Base-by-base conservation (phyloP, 2,329 filamentous ascomycete species). In the Colletotrichum tabaci region DNA sequence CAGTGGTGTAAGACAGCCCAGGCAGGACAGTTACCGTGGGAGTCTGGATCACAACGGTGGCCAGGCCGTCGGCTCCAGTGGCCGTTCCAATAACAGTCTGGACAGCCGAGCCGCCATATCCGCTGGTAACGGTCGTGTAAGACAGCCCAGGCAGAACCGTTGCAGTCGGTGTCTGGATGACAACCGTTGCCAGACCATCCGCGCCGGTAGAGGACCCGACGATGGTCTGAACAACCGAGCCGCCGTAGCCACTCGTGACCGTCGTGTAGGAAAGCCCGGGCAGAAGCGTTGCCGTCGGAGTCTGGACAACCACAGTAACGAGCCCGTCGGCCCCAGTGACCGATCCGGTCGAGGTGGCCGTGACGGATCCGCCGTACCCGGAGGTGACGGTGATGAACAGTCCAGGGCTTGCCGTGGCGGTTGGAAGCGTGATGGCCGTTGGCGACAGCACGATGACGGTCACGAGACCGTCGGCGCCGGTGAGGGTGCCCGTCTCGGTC, bases 121-220 rank as follows among this genome's bases (percentile, higher is more conserved):
- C 55, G 16, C 53, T 70, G 9, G 61, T 66, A 6, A 69, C 52
- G 10, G 66, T 69, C 13, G 61, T 66, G 21, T 66, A 66, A 4
- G 55, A 50, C 21, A 60, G 38, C 7, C 56, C 56, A 7, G 56
- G 23, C 6, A 23, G 26, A 8, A 18, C 5, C 8, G 56, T 23
- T 7, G 56, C 40, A 10, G 40, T 60, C 4, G 18, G 61, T 16
- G 49, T 52, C 49, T 52, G 49, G 2, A 52, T 7, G 2, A 52
- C 0, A 10, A 52, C 49, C 0, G 49, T 52, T 1, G 49, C 49
- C 49, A 52, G 49, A 12, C 49, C 49, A 12, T 52, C 49, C 2
- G 26, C 26, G 6, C 49, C 49, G 21, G 49, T 52, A 2, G 21
- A 26, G 13, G 49, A 26, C 21, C 21, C 49, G 49, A 23, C 18